Base-by-base conservation (phyloP, 495 filamentous ascomycete genomes). In the Extremus antarcticus region DNA sequence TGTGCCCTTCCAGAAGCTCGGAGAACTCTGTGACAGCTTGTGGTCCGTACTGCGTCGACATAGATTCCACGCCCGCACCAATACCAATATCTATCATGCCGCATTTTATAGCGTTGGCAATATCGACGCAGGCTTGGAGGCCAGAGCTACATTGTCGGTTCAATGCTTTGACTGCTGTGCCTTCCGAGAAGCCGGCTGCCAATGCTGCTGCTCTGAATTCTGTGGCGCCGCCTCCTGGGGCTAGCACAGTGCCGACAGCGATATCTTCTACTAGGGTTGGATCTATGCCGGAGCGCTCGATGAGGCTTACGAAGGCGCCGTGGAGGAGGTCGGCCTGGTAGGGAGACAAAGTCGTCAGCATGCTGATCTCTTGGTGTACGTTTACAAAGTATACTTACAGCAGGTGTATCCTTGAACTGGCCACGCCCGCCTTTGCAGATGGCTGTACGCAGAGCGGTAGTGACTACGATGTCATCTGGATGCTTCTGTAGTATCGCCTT, bases 41-140 rank as follows among this genome's bases (percentile, higher is more conserved):
- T 38, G 91, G 92, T 20, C 90, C 90, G 67, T 96, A 96, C 65
- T 97, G 87, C 53, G 75, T 76, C 67, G 81, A 86, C 92, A 98
- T 98, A 74, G 84, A 89, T 82, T 98, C 92, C n/a, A 95, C 90
- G 66, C 92, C 92, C 3, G 90, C 89, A 53, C 90, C 92, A 61
- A 97, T 83, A 60, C 92, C 92, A 56, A 97, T 59, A 47, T 97
- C 91, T 64, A 98, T 97, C 88, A 94, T 94, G 49, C 88, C 94
- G 3, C 81, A 66, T 58, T 76, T 75, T 66, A 98, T 89, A 53
- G 85, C 86, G 72, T 96, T 94, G 56, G 90, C 94, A 66, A 97
- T 86, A 64, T 97, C 91, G 40, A 88, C 85, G 60, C 85, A 84
- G 32, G 92, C 92, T 70, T 94, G 89, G 22, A 97, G 75, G 38